Evolutionary conservation across 352 stramenopile species (phyloP), one percentile per base, ranked within the genome.

Genomic region (Phytophthora fragariaefolia): DNA sequence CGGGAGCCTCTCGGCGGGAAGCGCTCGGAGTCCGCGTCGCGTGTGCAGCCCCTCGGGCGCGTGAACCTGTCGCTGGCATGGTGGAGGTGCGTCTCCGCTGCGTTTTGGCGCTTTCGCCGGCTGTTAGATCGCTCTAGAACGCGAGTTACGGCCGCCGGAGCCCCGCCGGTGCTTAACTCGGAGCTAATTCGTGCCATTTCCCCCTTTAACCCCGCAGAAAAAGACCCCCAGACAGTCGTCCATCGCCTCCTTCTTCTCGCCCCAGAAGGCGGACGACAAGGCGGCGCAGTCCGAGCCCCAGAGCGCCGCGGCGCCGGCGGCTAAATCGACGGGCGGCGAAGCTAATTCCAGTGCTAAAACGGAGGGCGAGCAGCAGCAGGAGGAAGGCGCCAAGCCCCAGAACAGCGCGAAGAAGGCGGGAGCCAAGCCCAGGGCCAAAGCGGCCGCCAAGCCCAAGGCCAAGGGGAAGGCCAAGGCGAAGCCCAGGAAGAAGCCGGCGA

Each of bases 221-320:
- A 93, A 95, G 38, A 58, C 52, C 7, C n/a, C 67, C 0, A 69
- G 67, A 58, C 85, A 96, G 68, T 81, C 77, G 32, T 87, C 83
- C 10, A 91, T 96, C 67, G 78, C 80, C 40, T 66, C 83, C 56
- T 96, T 94, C 64, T 96, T 96, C 67, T 91, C 87, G 42, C 87
- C 87, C 10, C 58, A 57, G 52, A 81, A 80, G 22, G 15, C 38
- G 27, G 60, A 63, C 8, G 38, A 71, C 2, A 55, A 56, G 6
- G 43, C 42, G 5, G 24, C 40, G 26, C 64, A 69, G 20, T 48
- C 55, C 28, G 52, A 69, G 8, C 13, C 47, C 5, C 70, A 74
- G 54, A 69, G 48, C 40, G 58, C 13, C 12, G 23, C 61, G n/a
- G 45, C 50, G 5, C 9, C 45, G 20, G 38, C 18, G 48, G 32